Base-by-base conservation (phyloP, 1,139 yeast genomes). In the Zygosaccharomyces sapae region DNA sequence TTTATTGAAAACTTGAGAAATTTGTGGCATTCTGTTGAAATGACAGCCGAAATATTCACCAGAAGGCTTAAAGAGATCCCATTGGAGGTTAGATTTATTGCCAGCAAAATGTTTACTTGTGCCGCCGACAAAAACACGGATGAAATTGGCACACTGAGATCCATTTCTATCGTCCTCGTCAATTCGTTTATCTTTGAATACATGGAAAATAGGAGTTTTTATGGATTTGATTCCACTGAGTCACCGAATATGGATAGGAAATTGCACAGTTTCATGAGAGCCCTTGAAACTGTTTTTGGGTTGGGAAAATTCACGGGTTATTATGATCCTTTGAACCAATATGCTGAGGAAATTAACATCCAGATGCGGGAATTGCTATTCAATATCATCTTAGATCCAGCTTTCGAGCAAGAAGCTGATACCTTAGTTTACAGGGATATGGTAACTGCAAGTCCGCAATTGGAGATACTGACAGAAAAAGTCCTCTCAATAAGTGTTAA, bases 1-100 rank as follows among this genome's bases (percentile, higher is more conserved):
- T 92, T 88, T 63, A 83, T 92, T 34, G 69, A 73, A 39, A 90
- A 92, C 57, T 72, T 94, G 61, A 86, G 86, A 69, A 71, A 72
- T 33, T 69, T 94, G 47, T 76, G 98, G 61, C 95, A 86, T 56
- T 73, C 75, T 40, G 73, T 88, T 0, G 78, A 86, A 13, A 80
- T 80, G 47, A 70, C 86, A 9, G 68, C 81, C 51, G 72, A 71
- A 44, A 71, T 76, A 7, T 60, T 84, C 4, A 68, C 71, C 44
- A 60, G 67, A 43, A 67, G 69, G 29, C 61, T 80, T 16, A 69
- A 70, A 0, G 65, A 64, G 12, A 55, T 90, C 10, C 97, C 98
- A 1, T 68, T 76, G 41, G 83, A 78, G 72, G 76, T 81, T 53
- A 80, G 74, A 61, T 79, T 70, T 52, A 70, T 73, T 43, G 77